These are phyloP conservation scores for Kalmanozyma brasiliensis DNA, from an alignment of 1,284 basidiomycete species.

Conservation along the genomic window DNA sequence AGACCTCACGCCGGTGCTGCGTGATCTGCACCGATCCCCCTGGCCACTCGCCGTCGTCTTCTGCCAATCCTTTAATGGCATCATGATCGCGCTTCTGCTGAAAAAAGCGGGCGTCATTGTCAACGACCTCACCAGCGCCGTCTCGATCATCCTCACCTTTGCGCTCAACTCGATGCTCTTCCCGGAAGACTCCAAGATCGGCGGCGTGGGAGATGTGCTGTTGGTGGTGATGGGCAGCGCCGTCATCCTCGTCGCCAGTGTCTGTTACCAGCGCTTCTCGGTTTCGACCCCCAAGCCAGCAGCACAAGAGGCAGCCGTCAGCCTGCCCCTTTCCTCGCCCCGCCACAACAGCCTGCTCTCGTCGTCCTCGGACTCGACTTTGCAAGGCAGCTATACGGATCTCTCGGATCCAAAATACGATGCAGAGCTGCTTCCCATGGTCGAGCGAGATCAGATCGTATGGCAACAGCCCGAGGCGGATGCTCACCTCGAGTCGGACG, in stretches of 20 bases:
- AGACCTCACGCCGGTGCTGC: slow-evolving; percentile 12
- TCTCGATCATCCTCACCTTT: slow-evolving; percentile 27
- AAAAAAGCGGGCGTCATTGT: slow-evolving; percentile 33
- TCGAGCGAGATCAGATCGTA: too few species aligned
- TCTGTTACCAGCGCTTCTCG: too few species aligned
- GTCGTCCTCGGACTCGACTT: too few species aligned
- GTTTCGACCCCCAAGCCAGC: too few species aligned
- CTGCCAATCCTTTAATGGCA: slow-evolving; percentile 28
- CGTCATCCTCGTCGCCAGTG: slow-evolving; percentile 8
- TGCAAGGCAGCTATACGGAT: too few species aligned
- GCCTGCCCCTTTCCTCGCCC: too few species aligned
- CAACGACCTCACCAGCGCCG: slow-evolving; percentile 21
- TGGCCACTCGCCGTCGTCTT: slow-evolving; percentile 26
- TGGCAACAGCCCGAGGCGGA: too few species aligned
- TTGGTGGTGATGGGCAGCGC: slow-evolving; percentile 14
- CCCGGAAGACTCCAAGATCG: slow-evolving; percentile 10
- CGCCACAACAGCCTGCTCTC: too few species aligned
- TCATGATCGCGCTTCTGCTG: slow-evolving; percentile 23
- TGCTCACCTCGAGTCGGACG: too few species aligned
- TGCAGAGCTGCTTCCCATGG: too few species aligned
- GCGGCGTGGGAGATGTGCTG: slow-evolving; percentile 2
- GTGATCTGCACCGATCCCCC: slow-evolving; percentile 9
- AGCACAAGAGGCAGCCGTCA: too few species aligned
- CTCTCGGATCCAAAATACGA: too few species aligned
- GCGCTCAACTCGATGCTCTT: slow-evolving; percentile 16